Percentiles rank a stretch among this genome's conserved stretches.
Evolutionary conservation across 75 land plant genomes (phyloP).

Genomic region (Picea sitchensis): DNA sequence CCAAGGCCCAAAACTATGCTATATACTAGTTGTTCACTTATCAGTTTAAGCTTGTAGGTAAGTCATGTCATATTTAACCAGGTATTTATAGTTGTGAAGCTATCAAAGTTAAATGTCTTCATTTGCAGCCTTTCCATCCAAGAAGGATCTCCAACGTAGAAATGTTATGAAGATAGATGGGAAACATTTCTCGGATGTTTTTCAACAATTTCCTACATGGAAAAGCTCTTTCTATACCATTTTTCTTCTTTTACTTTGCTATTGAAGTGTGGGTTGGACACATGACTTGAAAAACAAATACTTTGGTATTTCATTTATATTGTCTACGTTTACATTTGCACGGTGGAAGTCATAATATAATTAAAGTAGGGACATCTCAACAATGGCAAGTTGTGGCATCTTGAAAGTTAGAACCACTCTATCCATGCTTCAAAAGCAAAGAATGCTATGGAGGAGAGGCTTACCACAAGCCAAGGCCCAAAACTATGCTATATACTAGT

Average conservation of each 20-base stretch:
- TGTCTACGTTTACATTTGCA: background rate
- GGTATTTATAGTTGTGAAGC: no score
- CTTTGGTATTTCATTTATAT: background rate
- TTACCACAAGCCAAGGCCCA: background rate
- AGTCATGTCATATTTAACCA: no score
- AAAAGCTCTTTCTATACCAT: no score
- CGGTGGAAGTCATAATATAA: background rate
- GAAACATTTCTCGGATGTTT: no score
- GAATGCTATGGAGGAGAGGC: background rate
- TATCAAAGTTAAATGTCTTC: no score
- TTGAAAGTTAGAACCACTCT: background rate
- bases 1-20: background rate
- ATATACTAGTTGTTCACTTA: background rate
- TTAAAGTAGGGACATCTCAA: background rate
- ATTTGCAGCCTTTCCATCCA: no score
- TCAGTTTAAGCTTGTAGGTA: no score
- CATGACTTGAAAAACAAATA: background rate
- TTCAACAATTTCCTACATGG: no score
- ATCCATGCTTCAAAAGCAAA: background rate
- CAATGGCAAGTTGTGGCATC: background rate
- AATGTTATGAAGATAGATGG: no score
- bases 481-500: background rate
- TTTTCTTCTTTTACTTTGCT: no score
- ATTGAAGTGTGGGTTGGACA: background rate
- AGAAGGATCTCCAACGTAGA: no score